Conservation (phyloP, 1,284 basidiomycete species). For the Ceratobasidium papillatum region DNA sequence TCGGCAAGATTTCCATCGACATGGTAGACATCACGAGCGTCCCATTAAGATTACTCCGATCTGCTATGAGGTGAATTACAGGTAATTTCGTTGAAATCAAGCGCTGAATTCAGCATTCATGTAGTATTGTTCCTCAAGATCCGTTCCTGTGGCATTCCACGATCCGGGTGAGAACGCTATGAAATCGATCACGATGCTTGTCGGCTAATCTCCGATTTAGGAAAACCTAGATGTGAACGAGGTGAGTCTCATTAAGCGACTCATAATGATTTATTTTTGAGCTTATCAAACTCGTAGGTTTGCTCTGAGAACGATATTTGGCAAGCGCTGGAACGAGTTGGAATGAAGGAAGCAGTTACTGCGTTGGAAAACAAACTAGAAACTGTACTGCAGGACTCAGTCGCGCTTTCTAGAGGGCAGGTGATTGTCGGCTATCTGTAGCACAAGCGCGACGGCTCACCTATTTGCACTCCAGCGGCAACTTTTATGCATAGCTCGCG, state of each 20-base stretch:
- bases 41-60: slow-evolving; percentile 30
- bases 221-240: background rate
- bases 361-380: background rate
- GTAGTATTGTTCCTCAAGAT: slow-evolving; percentile 49
- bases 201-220: background rate
- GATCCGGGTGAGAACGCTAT: slow-evolving; percentile 48
- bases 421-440: slow-evolving; percentile 28
- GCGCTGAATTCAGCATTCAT: too few species aligned
- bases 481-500: slow-evolving; percentile 52
- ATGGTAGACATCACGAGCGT: slow-evolving; percentile 42
- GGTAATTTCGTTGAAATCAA: background rate
- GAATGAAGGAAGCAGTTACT: background rate
- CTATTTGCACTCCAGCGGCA: slow-evolving; percentile 48
- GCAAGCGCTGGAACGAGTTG: background rate
- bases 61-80: slow-evolving; percentile 29
- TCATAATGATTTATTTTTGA: background rate
- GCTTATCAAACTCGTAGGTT: background rate
- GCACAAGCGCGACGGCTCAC: slow-evolving; percentile 40
- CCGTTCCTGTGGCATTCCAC: slow-evolving; percentile 48
- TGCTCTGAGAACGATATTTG: background rate
- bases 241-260: background rate
- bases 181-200: background rate
- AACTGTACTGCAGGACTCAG: slow-evolving; percentile 42
- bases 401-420: slow-evolving; percentile 40
- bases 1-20: slow-evolving; percentile 43